A percentile compares a stretch with the other conserved stretches of the same genome.
Conservation (phyloP, 2,329 filamentous ascomycete species). For the Thielaviopsis ethacetica region DNA sequence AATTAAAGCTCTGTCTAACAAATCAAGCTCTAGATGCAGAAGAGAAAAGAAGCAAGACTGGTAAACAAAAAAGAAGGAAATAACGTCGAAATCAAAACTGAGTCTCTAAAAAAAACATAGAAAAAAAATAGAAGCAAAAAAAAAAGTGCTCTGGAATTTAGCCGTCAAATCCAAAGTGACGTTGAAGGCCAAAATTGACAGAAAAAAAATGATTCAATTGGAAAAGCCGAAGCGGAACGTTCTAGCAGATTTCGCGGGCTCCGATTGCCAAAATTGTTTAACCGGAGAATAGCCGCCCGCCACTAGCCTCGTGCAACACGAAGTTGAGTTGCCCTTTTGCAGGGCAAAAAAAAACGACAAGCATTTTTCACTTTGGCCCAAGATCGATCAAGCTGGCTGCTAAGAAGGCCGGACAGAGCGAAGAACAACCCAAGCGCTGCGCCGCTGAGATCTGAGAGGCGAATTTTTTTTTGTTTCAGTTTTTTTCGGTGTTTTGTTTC, state of each 20-base stretch:
- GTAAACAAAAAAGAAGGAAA: conserved; percentile 8
- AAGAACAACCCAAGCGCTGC: neutral
- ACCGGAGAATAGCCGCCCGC: conserved; percentile 8
- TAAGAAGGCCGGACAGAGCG: neutral
- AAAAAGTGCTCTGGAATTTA: neutral
- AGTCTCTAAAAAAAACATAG: neutral
- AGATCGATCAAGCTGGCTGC: neutral
- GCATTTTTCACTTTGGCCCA: neutral
- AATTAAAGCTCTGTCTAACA: neutral
- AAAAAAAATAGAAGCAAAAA: neutral
- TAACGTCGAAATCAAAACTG: neutral
- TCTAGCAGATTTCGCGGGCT: conserved; percentile 3
- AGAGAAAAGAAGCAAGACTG: neutral
- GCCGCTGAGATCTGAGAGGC: neutral
- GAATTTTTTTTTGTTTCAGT: neutral
- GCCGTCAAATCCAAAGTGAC: neutral
- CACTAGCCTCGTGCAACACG: conserved; percentile 1
- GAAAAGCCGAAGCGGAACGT: conserved; percentile 9
- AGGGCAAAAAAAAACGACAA: neutral
- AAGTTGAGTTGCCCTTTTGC: neutral
- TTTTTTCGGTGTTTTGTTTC: neutral
- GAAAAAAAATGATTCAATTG: neutral
- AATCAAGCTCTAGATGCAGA: neutral
- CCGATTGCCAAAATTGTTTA: neutral
- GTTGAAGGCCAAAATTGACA: neutral